These are phyloP conservation scores for Pythium sp. DNA, from an alignment of 352 stramenopile species.

Conservation along the genomic window DNA sequence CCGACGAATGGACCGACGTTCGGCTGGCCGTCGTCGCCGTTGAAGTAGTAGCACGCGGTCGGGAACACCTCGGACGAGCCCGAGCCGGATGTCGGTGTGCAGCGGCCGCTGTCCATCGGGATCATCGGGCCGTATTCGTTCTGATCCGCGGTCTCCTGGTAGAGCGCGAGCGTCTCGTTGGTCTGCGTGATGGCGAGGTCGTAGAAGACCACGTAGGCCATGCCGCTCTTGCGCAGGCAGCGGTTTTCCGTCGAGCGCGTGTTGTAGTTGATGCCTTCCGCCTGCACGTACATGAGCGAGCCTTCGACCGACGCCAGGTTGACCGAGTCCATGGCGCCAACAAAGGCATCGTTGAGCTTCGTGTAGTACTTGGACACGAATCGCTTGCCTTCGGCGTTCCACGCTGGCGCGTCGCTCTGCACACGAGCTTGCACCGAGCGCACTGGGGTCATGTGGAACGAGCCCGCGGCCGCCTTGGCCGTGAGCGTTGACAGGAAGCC, in stretches of 20 bases:
- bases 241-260: slow-evolving; percentile 48
- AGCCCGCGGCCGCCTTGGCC: slow-evolving; percentile 17
- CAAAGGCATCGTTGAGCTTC: slow-evolving; percentile 49
- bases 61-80: slow-evolving; percentile 36
- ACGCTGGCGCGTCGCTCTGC: slow-evolving; percentile 61
- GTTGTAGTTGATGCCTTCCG: slow-evolving; percentile 27
- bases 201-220: slow-evolving; percentile 77
- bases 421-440: slow-evolving; percentile 71
- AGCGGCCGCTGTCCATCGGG: slow-evolving; percentile 62
- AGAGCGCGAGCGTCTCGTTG: neutral
- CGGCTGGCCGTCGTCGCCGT: slow-evolving; percentile 54
- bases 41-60: slow-evolving; percentile 58
- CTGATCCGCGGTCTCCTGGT: slow-evolving; percentile 40
- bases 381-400: slow-evolving; percentile 44
- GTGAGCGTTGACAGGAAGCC: slow-evolving; percentile 23
- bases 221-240: slow-evolving; percentile 59
- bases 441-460: slow-evolving; percentile 74
- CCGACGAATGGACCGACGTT: slow-evolving; percentile 69
- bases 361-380: slow-evolving; percentile 67
- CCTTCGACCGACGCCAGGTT: slow-evolving; percentile 81
- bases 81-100: slow-evolving; percentile 35
- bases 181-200: slow-evolving; percentile 47
- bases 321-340: slow-evolving; percentile 71
- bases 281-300: slow-evolving; percentile 80
- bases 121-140: slow-evolving; percentile 69